These are phyloP conservation scores for Sequoia sempervirens DNA, from an alignment of 75 land plant genomes.

Conservation along the genomic window DNA sequence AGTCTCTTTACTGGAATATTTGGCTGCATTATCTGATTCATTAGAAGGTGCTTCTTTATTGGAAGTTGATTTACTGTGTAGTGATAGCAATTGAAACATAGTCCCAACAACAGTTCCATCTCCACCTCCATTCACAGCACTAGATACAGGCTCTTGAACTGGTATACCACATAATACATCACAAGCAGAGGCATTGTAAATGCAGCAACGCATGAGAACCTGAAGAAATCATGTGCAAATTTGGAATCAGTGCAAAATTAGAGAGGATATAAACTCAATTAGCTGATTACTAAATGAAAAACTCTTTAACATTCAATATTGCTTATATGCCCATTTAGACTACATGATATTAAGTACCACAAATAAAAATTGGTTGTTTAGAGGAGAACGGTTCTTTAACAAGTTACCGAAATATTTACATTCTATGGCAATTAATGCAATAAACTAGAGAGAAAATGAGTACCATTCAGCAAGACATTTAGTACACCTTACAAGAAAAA, in stretches of 20 bases:
- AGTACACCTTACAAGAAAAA: background rate
- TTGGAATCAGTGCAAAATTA: background rate
- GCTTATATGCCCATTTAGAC: background rate
- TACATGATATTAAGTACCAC: background rate
- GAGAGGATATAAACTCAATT: background rate
- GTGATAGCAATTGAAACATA: constrained; percentile 63
- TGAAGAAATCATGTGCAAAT: constrained; percentile 28
- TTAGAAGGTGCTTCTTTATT: constrained; percentile 49
- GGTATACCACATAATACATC: constrained; percentile 65
- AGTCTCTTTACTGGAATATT: constrained; percentile 34
- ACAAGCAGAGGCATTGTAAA: constrained; percentile 42
- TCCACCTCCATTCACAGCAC: constrained; percentile 68
- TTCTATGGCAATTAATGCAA: background rate
- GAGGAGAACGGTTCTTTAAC: background rate
- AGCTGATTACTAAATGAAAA: background rate
- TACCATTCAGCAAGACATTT: background rate
- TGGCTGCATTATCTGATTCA: constrained; percentile 23
- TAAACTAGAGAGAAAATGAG: background rate
- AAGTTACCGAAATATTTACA: background rate
- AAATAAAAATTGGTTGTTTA: background rate
- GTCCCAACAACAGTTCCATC: constrained; percentile 83
- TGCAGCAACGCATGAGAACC: constrained; percentile 74
- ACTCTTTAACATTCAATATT: background rate
- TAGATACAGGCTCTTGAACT: constrained; percentile 29
- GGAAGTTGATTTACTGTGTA: constrained; percentile 44